phyloP scores from a whole-genome alignment of 257 asterid species.

The Nicotiana attenuata region DNA sequence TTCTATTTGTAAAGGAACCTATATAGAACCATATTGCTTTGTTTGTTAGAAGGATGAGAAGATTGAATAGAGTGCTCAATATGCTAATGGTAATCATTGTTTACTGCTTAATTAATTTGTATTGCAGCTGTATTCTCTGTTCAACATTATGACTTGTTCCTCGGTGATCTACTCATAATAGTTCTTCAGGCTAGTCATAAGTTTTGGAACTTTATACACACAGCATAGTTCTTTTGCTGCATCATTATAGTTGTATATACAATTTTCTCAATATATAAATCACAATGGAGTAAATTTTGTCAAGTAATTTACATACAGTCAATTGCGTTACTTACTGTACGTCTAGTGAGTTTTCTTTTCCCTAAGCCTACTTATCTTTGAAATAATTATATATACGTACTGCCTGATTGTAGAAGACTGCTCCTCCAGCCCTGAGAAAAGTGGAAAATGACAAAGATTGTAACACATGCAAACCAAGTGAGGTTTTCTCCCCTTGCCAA shows the following conservation, averaged over 20 bases:
- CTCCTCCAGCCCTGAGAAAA: not conserved
- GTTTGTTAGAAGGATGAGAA: not conserved
- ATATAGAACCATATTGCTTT: not conserved
- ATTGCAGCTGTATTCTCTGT: no score
- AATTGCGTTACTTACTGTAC: not conserved
- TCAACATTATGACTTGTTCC: no score
- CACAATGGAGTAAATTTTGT: not conserved
- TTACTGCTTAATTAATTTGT: not conserved
- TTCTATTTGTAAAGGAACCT: not conserved
- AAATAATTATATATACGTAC: not conserved
- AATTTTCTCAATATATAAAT: not conserved
- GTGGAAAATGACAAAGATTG: not conserved
- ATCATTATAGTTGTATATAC: not conserved
- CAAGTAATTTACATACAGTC: not conserved
- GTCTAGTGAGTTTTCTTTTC: not conserved
- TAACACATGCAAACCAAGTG: not conserved
- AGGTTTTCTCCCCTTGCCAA: not conserved
- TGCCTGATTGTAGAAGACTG: not conserved
- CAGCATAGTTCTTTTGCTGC: not conserved
- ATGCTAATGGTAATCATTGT: not conserved
- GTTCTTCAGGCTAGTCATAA: not conserved
- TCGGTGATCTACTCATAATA: not conserved
- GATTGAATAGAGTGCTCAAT: not conserved
- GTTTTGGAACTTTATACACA: not conserved
- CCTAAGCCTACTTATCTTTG: not conserved